Percentiles rank a stretch among this genome's conserved stretches.
These are phyloP conservation scores for Suillus sp. DNA, from an alignment of 768 basidiomycete species.

Conservation along the genomic window DNA sequence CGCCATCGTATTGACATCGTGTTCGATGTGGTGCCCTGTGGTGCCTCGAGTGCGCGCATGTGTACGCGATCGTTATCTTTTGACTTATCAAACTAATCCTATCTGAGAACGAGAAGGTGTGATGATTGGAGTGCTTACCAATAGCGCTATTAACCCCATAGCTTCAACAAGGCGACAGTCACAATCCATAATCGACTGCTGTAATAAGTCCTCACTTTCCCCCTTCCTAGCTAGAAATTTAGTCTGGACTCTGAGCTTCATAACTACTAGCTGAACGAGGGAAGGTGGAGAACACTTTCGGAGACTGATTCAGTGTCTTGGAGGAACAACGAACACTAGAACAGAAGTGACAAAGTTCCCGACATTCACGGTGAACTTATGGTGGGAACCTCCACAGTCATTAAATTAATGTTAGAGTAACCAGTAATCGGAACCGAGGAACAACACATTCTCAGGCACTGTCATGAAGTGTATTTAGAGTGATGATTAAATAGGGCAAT, in stretches of 20 bases:
- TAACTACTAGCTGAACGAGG: background rate
- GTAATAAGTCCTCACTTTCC: background rate
- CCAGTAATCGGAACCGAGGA: background rate
- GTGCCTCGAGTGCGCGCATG: background rate
- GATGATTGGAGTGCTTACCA: background rate
- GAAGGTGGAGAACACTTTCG: background rate
- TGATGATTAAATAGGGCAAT: background rate
- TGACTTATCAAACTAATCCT: background rate
- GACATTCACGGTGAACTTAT: too few relatives aligned
- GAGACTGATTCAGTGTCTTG: background rate
- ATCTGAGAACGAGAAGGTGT: background rate
- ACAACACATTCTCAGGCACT: background rate
- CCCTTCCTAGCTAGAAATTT: background rate
- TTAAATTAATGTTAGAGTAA: background rate
- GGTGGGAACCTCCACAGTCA: background rate
- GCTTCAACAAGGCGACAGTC: background rate
- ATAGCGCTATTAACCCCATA: background rate
- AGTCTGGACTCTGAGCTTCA: background rate
- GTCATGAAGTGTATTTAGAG: background rate
- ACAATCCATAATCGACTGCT: background rate
- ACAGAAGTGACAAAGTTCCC: background rate
- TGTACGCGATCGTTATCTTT: background rate
- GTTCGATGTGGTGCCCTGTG: background rate
- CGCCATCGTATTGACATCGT: background rate
- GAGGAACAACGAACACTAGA: background rate